Evolutionary conservation across 495 filamentous ascomycete species (phyloP), one percentile per base, ranked within the genome.

Genomic region (Penicillium tannophilum): DNA sequence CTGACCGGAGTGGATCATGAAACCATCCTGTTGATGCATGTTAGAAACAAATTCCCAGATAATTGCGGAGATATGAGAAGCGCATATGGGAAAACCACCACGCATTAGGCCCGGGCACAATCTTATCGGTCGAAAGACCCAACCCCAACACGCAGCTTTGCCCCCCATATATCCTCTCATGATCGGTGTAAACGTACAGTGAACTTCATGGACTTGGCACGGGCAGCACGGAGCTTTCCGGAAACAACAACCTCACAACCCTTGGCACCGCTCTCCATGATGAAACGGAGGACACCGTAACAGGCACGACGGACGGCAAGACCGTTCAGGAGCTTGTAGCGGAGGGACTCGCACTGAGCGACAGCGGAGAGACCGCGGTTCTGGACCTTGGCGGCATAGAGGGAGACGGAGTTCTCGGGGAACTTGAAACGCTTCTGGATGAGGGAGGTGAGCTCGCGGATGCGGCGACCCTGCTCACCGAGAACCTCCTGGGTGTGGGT

Each of bases 341-440:
- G 88, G 72, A 98, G 90, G 66, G 92, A 96, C 85, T 98, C 94
- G 90, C 94, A 98, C 86, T 98, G 94, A 76, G 94, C 94, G 78
- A 98, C 94, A 73, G 94, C 94, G 70, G 92, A 97, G 61, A 98
- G 91, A 90, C 94, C 94, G 70, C 94, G 93, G 85, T 96, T 97
- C 86, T 98, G 95, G 75, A 98, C 94, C 88, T 98, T 98, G 77
- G 94, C 95, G 78, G 94, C 94, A 78, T 98, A 98, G 73, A 98
- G 91, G 59, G 94, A 97, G 77, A 98, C 94, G 70, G 90, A 94
- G 89, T 98, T 97, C 85, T 97, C 94, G 76, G 94, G 93, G 86
- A 98, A 98, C 85, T 97, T 97, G 90, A 98, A 98, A 67, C 94
- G 92, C 88, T 98, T 98, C 84, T 98, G 95, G 86, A 98, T 97